Conservation (phyloP, 2,329 filamentous ascomycete species). For the Diaporthe helianthi region DNA sequence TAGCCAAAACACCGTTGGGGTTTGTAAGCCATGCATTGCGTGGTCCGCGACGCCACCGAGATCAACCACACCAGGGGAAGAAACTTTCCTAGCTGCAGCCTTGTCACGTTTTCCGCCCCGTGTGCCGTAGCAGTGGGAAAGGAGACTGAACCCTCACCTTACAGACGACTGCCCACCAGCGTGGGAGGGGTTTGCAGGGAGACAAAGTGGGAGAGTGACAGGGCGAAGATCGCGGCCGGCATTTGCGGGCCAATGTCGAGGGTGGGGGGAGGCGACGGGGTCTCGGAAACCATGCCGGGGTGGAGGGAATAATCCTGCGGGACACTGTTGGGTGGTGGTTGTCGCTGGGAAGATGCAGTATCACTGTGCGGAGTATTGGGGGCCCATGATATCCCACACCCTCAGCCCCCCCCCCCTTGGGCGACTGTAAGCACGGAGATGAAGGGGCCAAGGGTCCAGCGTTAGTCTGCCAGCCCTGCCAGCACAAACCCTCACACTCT, state of each 20-base stretch:
- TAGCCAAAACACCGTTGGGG: neutral
- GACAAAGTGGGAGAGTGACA: neutral
- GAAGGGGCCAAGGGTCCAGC: constrained; percentile 26
- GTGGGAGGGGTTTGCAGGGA: neutral
- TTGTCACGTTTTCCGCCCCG: constrained; percentile 26
- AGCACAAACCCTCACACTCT: no score
- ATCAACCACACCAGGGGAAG: neutral
- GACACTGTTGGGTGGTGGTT: neutral
- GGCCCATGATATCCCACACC: neutral
- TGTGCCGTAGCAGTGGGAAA: constrained; percentile 23
- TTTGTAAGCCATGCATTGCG: no score
- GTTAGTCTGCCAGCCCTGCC: neutral
- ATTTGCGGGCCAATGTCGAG: neutral
- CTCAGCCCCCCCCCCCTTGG: neutral
- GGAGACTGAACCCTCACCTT: neutral
- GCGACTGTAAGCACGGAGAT: constrained; percentile 24
- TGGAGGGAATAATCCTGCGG: constrained; percentile 18
- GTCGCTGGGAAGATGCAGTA: neutral
- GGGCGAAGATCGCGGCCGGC: constrained; percentile 1
- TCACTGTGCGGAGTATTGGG: neutral
- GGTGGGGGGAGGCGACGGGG: constrained; percentile 8
- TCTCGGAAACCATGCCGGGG: constrained; percentile 14
- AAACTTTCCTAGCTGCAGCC: constrained; percentile 24
- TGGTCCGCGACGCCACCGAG: constrained; percentile 13
- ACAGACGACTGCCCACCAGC: neutral